A percentile compares a stretch with the other conserved stretches of the same genome.
These are phyloP conservation scores for Alternaria gaisen DNA, from an alignment of 2,329 filamentous ascomycete species.

Conservation along the genomic window DNA sequence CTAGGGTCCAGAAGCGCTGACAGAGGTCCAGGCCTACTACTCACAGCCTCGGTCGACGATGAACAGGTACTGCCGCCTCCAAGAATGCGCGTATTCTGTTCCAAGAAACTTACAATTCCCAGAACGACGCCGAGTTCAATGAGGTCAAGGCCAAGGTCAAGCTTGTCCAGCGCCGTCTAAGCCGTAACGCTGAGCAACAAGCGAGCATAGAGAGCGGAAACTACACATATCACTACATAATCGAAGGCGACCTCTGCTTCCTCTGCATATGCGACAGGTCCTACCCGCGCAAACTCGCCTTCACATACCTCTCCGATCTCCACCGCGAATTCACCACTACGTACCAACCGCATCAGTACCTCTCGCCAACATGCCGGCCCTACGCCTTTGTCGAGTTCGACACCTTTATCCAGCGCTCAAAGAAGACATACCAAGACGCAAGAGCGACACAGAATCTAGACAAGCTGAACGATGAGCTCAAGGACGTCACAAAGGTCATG, in stretches of 20 bases:
- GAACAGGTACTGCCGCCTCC: slow-evolving; percentile 66
- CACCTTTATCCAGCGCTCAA: slow-evolving; percentile 92
- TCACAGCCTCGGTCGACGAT: slow-evolving; percentile 94
- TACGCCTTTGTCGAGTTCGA: slow-evolving; percentile 99
- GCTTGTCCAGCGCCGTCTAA: slow-evolving; percentile 86
- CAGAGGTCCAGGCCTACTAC: slow-evolving; percentile 76
- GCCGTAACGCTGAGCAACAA: slow-evolving; percentile 87
- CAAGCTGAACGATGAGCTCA: slow-evolving; percentile 94
- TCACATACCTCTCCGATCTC: slow-evolving; percentile 96
- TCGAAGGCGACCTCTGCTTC: slow-evolving; percentile 85
- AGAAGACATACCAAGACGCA: slow-evolving; percentile 91
- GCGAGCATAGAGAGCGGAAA: slow-evolving; percentile 87
- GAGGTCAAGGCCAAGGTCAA: slow-evolving; percentile 93
- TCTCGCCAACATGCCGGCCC: slow-evolving; percentile 78
- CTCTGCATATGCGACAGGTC: slow-evolving; percentile 91
- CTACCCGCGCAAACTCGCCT: slow-evolving; percentile 97
- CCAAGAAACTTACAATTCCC: slow-evolving; percentile 20
- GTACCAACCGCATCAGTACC: slow-evolving; percentile 78
- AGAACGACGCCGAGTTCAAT: slow-evolving; percentile 77
- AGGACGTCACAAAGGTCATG: slow-evolving; percentile 99
- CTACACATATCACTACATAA: slow-evolving; percentile 90
- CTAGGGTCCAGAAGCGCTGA: slow-evolving; percentile 26
- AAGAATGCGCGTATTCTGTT: slow-evolving; percentile 1
- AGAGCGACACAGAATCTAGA: slow-evolving; percentile 92
- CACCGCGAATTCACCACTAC: slow-evolving; percentile 88